These are phyloP conservation scores for Besnoitia besnoiti DNA, from an alignment of 169 alveolate species.

Conservation along the genomic window DNA sequence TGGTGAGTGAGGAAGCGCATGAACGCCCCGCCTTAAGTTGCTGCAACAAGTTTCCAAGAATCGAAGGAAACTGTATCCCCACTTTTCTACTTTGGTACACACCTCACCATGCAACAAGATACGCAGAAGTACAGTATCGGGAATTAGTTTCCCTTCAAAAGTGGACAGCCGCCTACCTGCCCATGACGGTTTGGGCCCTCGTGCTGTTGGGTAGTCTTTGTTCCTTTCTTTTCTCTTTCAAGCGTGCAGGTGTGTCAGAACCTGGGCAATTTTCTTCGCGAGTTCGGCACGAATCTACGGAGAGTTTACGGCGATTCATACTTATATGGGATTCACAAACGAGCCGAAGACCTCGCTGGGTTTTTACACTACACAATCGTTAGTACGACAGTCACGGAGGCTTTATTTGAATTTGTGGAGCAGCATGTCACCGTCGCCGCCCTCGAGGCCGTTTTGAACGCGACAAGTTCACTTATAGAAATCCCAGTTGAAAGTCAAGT, in stretches of 20 bases:
- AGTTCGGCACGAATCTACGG: background rate
- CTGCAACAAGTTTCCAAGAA: too few species aligned
- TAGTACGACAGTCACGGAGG: conserved; percentile 15
- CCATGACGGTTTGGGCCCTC: too few species aligned
- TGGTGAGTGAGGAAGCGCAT: too few species aligned
- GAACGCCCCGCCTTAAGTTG: too few species aligned
- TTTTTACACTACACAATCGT: background rate
- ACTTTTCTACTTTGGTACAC: too few species aligned
- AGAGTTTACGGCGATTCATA: background rate
- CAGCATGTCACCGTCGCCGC: conserved; percentile 24
- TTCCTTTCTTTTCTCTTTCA: too few species aligned
- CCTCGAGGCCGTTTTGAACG: conserved; percentile 23
- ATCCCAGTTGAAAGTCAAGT: conserved; percentile 12
- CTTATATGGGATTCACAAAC: background rate
- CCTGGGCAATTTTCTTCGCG: conserved; percentile 25
- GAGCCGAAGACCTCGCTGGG: conserved; percentile 13
- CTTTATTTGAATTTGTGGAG: conserved; percentile 4
- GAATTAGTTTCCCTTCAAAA: too few species aligned
- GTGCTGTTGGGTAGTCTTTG: too few species aligned
- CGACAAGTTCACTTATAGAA: conserved; percentile 11
- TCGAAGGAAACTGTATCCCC: too few species aligned
- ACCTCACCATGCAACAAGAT: too few species aligned
- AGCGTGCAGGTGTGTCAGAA: conserved; percentile 47
- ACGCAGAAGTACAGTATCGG: too few species aligned
- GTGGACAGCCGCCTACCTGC: too few species aligned